These are phyloP conservation scores for Euphorbia schlechtendalii DNA, from an alignment of 441 rosid species.

Conservation along the genomic window DNA sequence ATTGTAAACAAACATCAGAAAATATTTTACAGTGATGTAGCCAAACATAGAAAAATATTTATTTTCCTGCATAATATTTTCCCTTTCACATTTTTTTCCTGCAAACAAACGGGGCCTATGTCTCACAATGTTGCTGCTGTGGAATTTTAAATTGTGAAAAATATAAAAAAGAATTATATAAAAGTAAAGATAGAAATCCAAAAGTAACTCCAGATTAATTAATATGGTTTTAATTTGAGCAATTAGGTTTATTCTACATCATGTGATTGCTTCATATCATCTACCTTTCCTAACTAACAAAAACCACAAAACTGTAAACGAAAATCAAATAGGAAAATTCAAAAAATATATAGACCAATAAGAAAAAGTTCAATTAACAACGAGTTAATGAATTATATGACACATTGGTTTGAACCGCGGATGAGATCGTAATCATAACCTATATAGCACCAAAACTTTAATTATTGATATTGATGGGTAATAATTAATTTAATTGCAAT, in stretches of 20 bases:
- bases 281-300: slow-evolving; percentile 60
- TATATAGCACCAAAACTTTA: slow-evolving; percentile 53
- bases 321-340: too few relatives aligned
- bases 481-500: slow-evolving; percentile 25
- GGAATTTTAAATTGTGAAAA: neutral
- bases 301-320: too few relatives aligned
- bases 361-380: neutral
- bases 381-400: neutral
- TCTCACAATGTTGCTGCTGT: too few relatives aligned
- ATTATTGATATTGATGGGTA: slow-evolving; percentile 37
- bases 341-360: neutral
- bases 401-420: slow-evolving; percentile 35
- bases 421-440: slow-evolving; percentile 40
- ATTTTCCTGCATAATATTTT: too few relatives aligned
- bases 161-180: neutral
- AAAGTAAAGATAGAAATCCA: slow-evolving; percentile 13
- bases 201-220: slow-evolving; percentile 25
- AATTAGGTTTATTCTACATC: slow-evolving; percentile 18
- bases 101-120: too few relatives aligned
- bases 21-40: too few relatives aligned
- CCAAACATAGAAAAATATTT: too few relatives aligned
- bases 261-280: slow-evolving; percentile 43
- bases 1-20: too few relatives aligned
- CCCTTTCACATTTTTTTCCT: too few relatives aligned
- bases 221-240: neutral